Evolutionary conservation across 352 stramenopile genomes (phyloP), one percentile per base, ranked within the genome.

Genomic region (Globisporangium recalcitrans): DNA sequence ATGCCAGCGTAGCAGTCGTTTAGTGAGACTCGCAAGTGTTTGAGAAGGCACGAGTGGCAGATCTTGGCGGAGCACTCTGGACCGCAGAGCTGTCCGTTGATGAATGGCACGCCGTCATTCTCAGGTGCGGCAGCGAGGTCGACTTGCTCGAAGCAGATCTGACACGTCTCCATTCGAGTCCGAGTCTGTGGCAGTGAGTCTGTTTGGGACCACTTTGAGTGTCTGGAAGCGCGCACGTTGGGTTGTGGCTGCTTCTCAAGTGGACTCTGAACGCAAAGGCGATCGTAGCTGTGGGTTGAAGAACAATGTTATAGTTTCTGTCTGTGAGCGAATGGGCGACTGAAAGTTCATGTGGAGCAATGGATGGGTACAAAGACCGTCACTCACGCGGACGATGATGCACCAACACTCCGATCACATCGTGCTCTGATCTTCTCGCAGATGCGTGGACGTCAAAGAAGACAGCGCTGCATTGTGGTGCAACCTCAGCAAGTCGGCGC

Each of bases 91-190:
- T 61, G 54, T 14, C 7, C 24, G n/a, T n/a, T 53, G 8, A 58
- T 14, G 46, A 38, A 38, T 13, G 0, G 32, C 9, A 38, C 32
- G 32, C 8, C 9, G 32, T 40, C 32, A 11, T 40, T 19, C 34
- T 11, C 40, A 62, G 53, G 62, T 46, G 8, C 27, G 24, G 7
- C 29, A 11, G 29, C 16, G 6, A 46, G 8, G 19, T 27, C 14
- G 1, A 63, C 24, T 9, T 31, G n/a, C 5, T 76, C 71, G 32
- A 78, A 70, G 59, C 75, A 85, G 47, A 85, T 75, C 60, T 82
- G 67, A 40, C 75, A 84, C 21, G 21, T 52, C 38, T 52, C 55
- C 55, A 61, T 61, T 49, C 22, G 16, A 5, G 19, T 47, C 14
- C 22, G 16, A 3, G 42, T 49, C 11, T 40, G 34, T n/a, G 11